Evolutionary conservation across 176 grass and related monocot species (phyloP).

Genomic region (Lolium multiflorum): DNA sequence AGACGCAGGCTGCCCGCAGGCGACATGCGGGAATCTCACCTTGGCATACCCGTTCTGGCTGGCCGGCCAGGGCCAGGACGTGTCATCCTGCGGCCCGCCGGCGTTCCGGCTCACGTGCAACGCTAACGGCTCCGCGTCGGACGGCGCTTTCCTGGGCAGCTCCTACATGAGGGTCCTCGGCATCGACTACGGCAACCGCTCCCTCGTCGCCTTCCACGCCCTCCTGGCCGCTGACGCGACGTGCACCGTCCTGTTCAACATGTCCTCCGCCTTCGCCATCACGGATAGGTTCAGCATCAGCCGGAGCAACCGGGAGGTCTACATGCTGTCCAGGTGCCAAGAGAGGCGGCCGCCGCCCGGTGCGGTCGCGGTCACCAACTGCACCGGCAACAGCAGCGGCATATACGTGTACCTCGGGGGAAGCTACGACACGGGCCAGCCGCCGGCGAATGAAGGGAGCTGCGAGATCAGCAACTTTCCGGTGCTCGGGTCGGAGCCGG

Average conservation of each 20-base stretch:
- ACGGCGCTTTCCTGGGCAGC: background rate
- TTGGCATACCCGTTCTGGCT: conserved; percentile 6
- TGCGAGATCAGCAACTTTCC: background rate
- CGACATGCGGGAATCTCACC: background rate
- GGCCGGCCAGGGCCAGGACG: background rate
- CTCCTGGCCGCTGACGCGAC: background rate
- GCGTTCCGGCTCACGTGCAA: background rate
- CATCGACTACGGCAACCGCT: conserved; percentile 6
- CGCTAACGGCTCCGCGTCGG: background rate
- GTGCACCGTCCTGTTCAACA: background rate
- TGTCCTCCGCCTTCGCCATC: background rate
- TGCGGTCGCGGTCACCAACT: background rate
- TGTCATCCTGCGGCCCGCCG: background rate
- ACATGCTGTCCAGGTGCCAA: background rate
- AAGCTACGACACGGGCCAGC: background rate
- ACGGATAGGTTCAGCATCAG: conserved; percentile 9
- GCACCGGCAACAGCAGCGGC: background rate
- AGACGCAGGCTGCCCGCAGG: background rate
- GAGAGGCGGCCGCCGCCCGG: background rate
- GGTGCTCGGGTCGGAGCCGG: background rate
- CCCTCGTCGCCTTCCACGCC: background rate
- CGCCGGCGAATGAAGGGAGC: background rate
- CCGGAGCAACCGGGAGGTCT: background rate
- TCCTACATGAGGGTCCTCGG: background rate
- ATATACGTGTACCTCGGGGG: conserved; percentile 8